Base-by-base conservation (phyloP, 2,329 filamentous ascomycete species). In the Orbilia blumenaviensis region DNA sequence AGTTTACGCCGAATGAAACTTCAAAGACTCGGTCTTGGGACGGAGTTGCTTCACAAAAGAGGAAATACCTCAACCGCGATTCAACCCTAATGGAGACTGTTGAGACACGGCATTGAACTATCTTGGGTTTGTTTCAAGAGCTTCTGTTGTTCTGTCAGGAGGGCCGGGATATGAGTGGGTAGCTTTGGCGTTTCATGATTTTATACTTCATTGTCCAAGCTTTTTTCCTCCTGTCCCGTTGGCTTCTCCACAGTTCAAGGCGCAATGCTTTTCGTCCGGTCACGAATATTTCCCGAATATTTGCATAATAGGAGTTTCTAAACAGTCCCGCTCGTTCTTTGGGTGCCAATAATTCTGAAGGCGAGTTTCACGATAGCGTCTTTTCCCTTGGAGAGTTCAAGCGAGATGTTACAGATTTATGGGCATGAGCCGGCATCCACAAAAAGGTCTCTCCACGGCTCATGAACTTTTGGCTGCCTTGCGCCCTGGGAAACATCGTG, bases 401-500 rank as follows among this genome's bases (percentile, higher is more conserved):
- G 63, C 71, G 71, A 75, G 71, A 62, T 67, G 71, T 75, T 75
- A 75, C 71, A 75, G 56, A 75, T 75, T 67, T 67, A 67, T 63
- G 23, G n/a, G 16, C 36, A 44, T 64, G 62, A 54, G n/a, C 58
- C 52, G 8, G 54, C 66, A 60, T 71, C 46, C 29, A 34, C 34
- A 63, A 44, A 66, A 54, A 66, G 34, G 50, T n/a, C 38, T 44
- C 56, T 38, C 52, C 52, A 44, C 38, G 34, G 34, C 8, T 61
- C 38, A 44, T 56, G 42, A 42, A 32, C 34, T 41, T 46, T 34
- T 27, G 16, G 32, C n/a, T 42, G 56, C 56, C 44, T 36, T 21
- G 56, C 16, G 38, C 32, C 66, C 23, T 44, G 46, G 48, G 46
- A 46, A 63, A 58, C 32, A 58, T 52, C 32, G 60, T 66, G 48